A percentile compares a stretch with the other conserved stretches of the same genome.
phyloP scores from a whole-genome alignment of 345 rosid species.

The Populus deltoides region DNA sequence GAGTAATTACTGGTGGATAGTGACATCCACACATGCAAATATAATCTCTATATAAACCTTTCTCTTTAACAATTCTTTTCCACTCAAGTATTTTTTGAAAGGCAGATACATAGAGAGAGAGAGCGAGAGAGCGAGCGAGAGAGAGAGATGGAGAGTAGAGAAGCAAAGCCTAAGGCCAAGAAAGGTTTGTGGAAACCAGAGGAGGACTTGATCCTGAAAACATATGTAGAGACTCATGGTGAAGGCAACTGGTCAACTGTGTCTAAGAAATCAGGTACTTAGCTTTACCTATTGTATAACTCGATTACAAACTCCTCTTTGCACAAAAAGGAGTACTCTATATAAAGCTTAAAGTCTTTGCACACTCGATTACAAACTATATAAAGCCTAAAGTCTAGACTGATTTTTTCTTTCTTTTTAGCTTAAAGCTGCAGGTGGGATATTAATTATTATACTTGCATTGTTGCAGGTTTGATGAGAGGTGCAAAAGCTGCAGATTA shows the following conservation, averaged over 20 bases:
- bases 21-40: background rate
- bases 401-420: background rate
- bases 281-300: background rate
- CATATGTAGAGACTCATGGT: constrained; percentile 67
- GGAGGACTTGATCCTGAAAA: constrained; percentile 68
- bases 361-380: no score
- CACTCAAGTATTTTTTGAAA: background rate
- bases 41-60: constrained; percentile 5
- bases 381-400: background rate
- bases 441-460: background rate
- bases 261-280: constrained; percentile 56
- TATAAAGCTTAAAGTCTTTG: background rate
- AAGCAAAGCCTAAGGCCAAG: constrained; percentile 38
- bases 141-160: constrained; percentile 36
- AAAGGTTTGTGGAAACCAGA: constrained; percentile 89
- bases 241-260: constrained; percentile 84
- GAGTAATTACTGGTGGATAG: background rate
- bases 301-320: no score
- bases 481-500: constrained; percentile 83
- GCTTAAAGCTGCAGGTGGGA: background rate
- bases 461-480: constrained; percentile 56
- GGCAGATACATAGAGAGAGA: background rate
- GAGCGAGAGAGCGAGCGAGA: background rate
- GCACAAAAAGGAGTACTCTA: no score
- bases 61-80: background rate